Evolutionary conservation across 2,329 filamentous ascomycete genomes (phyloP).

Genomic region (Corinectria fuckeliana): DNA sequence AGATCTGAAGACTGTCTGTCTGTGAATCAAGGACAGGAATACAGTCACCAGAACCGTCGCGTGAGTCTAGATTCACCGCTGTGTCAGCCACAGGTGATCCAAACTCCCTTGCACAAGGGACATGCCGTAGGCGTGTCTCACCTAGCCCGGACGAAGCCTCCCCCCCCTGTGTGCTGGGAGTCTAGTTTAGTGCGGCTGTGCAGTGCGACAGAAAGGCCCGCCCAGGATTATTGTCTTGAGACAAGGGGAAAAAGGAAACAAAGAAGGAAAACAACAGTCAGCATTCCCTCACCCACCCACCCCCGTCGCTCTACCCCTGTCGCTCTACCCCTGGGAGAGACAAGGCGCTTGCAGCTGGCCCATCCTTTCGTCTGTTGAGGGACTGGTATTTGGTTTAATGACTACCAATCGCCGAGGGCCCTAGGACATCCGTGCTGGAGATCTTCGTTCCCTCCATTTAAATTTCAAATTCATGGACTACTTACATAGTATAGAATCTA

Average conservation of each 20-base stretch:
- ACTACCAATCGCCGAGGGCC: slow-evolving; percentile 2
- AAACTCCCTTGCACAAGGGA: slow-evolving; percentile 15
- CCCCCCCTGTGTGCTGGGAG: neutral
- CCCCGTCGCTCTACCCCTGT: neutral
- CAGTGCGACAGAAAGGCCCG: slow-evolving; percentile 12
- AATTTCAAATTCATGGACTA: no score
- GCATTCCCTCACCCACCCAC: neutral
- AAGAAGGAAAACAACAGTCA: slow-evolving; percentile 1
- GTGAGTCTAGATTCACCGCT: slow-evolving; percentile 8
- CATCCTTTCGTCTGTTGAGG: slow-evolving; percentile 1
- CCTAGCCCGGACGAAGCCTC: neutral
- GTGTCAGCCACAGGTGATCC: slow-evolving; percentile 5
- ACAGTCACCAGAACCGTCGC: neutral
- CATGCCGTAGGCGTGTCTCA: slow-evolving; percentile 12
- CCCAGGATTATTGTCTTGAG: slow-evolving; percentile 18
- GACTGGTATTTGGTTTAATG: slow-evolving; percentile 18
- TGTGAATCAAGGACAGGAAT: neutral
- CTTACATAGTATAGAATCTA: no score
- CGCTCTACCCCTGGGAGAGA: slow-evolving; percentile 4
- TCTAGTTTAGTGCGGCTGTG: slow-evolving; percentile 7
- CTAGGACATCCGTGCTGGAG: neutral
- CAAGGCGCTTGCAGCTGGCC: slow-evolving; percentile 6
- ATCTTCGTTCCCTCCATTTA: neutral
- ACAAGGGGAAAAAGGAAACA: slow-evolving; percentile 7
- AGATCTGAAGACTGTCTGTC: neutral